Base-by-base conservation (phyloP, 129 eudicot genomes). In the Pulicaria dysenterica region DNA sequence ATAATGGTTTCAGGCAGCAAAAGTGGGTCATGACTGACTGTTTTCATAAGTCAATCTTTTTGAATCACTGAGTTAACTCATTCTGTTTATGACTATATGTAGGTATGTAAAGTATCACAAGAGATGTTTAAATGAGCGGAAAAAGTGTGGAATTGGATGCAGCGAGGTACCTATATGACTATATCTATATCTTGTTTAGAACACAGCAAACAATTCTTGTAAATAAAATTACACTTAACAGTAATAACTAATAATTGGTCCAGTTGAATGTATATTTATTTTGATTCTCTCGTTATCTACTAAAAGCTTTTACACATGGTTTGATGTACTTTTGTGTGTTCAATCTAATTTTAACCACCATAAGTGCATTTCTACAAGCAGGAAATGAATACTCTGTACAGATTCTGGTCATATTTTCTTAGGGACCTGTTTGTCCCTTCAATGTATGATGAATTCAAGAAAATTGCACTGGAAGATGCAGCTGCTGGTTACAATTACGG, bases 311-410 rank as follows among this genome's bases (percentile, higher is more conserved):
- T 24, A 24, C 31, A 24, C 31, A 24, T 24, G 31, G 31, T 24
- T 24, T 24, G 31, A 24, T 24, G 31, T 24, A 51, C 17, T 51
- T 51, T 14, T 51, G 4, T 48, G 54, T 10, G 54, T 12, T 48
- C 54, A 48, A 11, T 7, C 11, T 11, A 3, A 48, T 13, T 48
- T 48, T 3, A 48, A 48, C 54, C 54, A 48, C 53, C 53, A 9
- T 10, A 47, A 47, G 53, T 63, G 54, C 51, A 9, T 67, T 44
- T 79, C 48, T 42, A 13, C 72, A 45, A 82, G 86, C 92, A 93
- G 98, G 98, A 89, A 86, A 93, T 93, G 98, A 93, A 93, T 80
- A 93, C 96, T 7, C 85, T 93, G 7, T 93, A 93, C 86, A 78
- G 95, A 72, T 93, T 93, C 84, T 93, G 98, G 98, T 89, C 90